Conservation (phyloP, 1,139 yeast species). For the Meyerozyma smithsonii region DNA sequence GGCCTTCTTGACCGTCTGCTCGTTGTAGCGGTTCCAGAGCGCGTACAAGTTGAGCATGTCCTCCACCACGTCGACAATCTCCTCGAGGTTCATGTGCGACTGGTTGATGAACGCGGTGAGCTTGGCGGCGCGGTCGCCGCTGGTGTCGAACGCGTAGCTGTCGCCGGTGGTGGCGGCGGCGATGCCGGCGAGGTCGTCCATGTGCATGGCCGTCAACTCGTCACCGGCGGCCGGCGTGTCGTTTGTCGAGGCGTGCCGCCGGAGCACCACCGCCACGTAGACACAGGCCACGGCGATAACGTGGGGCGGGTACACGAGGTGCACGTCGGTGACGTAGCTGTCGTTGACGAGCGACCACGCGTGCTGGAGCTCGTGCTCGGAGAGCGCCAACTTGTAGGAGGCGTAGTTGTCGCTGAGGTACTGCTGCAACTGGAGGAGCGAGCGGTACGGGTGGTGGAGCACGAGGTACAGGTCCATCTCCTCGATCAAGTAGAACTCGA, state of each 20-base stretch:
- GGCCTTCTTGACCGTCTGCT: conserved; percentile 40
- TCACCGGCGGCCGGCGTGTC: conserved; percentile 11
- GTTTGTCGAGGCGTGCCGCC: conserved; percentile 29
- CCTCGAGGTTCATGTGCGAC: conserved; percentile 72
- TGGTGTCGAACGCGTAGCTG: conserved; percentile 30
- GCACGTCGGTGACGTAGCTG: conserved; percentile 82
- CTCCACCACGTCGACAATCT: conserved; percentile 76
- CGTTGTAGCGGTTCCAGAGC: conserved; percentile 82
- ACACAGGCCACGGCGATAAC: conserved; percentile 82
- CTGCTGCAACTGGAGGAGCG: conserved; percentile 59
- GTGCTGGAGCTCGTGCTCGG: conserved; percentile 73
- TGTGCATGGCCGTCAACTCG: conserved; percentile 23
- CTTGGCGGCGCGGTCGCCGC: conserved; percentile 40
- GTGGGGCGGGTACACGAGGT: conserved; percentile 82
- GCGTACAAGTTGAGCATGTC: conserved; percentile 76
- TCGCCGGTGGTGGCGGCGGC: background rate
- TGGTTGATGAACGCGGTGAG: conserved; percentile 66
- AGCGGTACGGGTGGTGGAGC: conserved; percentile 84
- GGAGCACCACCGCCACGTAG: conserved; percentile 63
- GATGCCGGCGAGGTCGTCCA: conserved; percentile 36
- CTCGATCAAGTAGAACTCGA: conserved; percentile 89
- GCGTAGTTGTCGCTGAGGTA: conserved; percentile 26
- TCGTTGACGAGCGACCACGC: conserved; percentile 91
- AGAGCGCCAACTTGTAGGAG: conserved; percentile 33
- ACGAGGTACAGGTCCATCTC: conserved; percentile 79